These are phyloP conservation scores for Debaryomyces tyrocola DNA, from an alignment of 805 yeast species.

Conservation along the genomic window DNA sequence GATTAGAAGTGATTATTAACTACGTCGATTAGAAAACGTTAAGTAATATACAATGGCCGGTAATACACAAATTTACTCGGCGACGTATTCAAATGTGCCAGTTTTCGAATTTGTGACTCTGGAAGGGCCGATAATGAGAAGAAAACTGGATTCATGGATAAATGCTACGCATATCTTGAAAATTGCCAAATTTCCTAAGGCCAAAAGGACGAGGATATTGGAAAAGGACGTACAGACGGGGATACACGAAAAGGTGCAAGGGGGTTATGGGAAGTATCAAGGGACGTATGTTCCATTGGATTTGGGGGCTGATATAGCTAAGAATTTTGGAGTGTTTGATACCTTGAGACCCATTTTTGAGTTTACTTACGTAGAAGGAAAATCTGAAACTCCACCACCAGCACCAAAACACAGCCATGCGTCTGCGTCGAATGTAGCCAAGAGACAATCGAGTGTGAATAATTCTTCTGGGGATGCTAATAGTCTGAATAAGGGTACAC, in stretches of 20 bases:
- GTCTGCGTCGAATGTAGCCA: slow-evolving; percentile 42
- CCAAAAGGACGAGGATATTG: slow-evolving; percentile 60
- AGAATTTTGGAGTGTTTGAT: slow-evolving; percentile 44
- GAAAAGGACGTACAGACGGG: slow-evolving; percentile 65
- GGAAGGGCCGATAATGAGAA: slow-evolving; percentile 71
- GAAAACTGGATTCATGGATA: slow-evolving; percentile 62
- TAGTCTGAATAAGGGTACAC: slow-evolving; percentile 3
- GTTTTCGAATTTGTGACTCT: slow-evolving; percentile 63
- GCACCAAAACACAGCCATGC: slow-evolving; percentile 49
- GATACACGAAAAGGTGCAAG: slow-evolving; percentile 69
- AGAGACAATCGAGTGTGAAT: slow-evolving; percentile 21
- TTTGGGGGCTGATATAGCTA: slow-evolving; percentile 41
- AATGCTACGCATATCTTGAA: slow-evolving; percentile 74
- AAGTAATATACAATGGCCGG: slow-evolving; percentile 4
- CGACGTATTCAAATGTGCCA: slow-evolving; percentile 76
- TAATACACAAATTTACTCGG: slow-evolving; percentile 56
- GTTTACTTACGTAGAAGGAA: slow-evolving; percentile 47
- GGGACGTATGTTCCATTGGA: slow-evolving; percentile 48
- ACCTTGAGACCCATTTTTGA: slow-evolving; percentile 66
- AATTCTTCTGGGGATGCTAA: slow-evolving; percentile 8
- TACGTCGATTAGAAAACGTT: not conserved
- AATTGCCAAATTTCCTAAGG: slow-evolving; percentile 66
- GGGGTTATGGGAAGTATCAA: slow-evolving; percentile 71
- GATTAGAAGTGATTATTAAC: not conserved
- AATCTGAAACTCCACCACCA: slow-evolving; percentile 45